Conservation (phyloP, 805 yeast species). For the Saturnispora bothae region DNA sequence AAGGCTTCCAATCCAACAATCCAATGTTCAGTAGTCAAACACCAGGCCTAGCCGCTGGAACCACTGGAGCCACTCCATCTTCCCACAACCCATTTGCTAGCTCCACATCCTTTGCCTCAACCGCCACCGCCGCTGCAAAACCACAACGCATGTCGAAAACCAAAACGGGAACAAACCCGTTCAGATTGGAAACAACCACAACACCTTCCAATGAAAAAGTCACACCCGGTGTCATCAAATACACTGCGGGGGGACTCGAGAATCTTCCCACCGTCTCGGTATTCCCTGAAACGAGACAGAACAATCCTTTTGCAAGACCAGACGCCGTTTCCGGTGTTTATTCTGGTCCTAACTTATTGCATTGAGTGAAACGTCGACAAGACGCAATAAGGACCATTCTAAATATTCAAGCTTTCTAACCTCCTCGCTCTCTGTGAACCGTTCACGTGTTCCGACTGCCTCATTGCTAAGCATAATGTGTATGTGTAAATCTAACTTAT, state of each 20-base stretch:
- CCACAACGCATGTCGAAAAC: slow-evolving; percentile 9
- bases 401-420: no score
- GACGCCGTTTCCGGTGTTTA: slow-evolving; percentile 12
- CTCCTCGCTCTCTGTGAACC: no score
- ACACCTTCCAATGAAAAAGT: slow-evolving; percentile 17
- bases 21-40: no score
- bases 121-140: slow-evolving; percentile 6
- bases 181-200: slow-evolving; percentile 25
- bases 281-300: slow-evolving; percentile 46
- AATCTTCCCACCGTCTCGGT: slow-evolving; percentile 54
- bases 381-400: no score
- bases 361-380: no score
- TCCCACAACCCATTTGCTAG: slow-evolving; percentile 8
- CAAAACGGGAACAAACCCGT: slow-evolving; percentile 52
- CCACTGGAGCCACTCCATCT: no score
- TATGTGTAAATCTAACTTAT: no score
- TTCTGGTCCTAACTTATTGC: slow-evolving; percentile 23
- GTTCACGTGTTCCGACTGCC: no score
- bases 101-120: neutral
- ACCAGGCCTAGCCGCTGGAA: no score
- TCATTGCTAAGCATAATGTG: no score
- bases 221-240: slow-evolving; percentile 18
- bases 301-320: slow-evolving; percentile 2
- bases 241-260: slow-evolving; percentile 70
- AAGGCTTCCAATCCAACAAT: neutral